A percentile compares a stretch with the other conserved stretches of the same genome.
These are phyloP conservation scores for Curvularia verruculosa DNA, from an alignment of 2,329 filamentous ascomycete species.

Conservation along the genomic window DNA sequence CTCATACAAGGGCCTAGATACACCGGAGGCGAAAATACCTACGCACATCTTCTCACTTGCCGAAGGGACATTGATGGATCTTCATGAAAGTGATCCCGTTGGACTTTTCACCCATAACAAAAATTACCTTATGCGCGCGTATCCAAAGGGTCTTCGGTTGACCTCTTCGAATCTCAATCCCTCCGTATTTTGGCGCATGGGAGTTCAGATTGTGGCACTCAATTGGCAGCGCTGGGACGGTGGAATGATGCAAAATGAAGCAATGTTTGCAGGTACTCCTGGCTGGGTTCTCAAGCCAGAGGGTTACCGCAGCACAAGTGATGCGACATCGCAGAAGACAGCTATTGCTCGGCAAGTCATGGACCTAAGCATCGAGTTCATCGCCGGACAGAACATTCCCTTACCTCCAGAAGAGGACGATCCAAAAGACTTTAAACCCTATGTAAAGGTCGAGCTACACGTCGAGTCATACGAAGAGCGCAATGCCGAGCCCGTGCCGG, in stretches of 20 bases:
- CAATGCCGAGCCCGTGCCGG: slow-evolving; percentile 50
- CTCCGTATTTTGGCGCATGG: slow-evolving; percentile 82
- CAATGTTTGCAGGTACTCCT: slow-evolving; percentile 80
- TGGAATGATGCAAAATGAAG: slow-evolving; percentile 95
- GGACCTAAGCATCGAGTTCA: slow-evolving; percentile 72
- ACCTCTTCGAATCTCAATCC: slow-evolving; percentile 88
- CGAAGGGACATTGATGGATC: slow-evolving; percentile 69
- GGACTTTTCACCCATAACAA: slow-evolving; percentile 82
- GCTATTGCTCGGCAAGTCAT: slow-evolving; percentile 61
- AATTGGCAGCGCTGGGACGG: slow-evolving; percentile 94
- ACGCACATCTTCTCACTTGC: slow-evolving; percentile 70
- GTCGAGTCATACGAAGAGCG: slow-evolving; percentile 69
- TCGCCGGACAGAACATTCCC: slow-evolving; percentile 78
- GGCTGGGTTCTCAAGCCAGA: slow-evolving; percentile 87
- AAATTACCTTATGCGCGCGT: slow-evolving; percentile 82
- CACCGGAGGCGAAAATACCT: slow-evolving; percentile 61
- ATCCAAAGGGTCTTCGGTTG: slow-evolving; percentile 82
- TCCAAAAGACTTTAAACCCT: slow-evolving; percentile 69
- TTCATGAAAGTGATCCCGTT: slow-evolving; percentile 60
- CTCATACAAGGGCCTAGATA: slow-evolving; percentile 75
- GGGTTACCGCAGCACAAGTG: slow-evolving; percentile 65
- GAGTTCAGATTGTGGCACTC: slow-evolving; percentile 87
- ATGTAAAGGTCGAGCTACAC: slow-evolving; percentile 81
- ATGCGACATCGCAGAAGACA: slow-evolving; percentile 50
- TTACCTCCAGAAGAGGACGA: slow-evolving; percentile 63